Evolutionary conservation across 352 stramenopile genomes (phyloP), one percentile per base, ranked within the genome.

Genomic region (Lagenidium sp.): DNA sequence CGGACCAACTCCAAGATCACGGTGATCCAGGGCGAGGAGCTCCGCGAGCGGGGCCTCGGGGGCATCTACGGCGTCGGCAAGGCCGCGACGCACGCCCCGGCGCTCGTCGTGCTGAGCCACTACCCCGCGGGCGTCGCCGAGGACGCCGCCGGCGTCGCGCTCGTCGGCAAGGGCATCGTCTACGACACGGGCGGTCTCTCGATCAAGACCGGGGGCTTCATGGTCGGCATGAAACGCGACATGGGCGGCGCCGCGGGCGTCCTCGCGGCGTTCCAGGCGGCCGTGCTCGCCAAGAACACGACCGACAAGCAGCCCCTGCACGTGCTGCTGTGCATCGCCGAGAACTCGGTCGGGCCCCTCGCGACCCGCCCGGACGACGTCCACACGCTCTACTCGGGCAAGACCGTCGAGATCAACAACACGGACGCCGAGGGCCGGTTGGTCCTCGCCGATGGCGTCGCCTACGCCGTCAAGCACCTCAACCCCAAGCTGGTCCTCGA

Each of bases 331-430:
- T 97, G 91, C 53, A 58, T 98, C 11, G 93, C 92, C 7, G 92
- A 98, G 65, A 98, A 98, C 69, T 78, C 88, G 23, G 93, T 98
- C 35, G 84, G 79, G 2, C 76, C 90, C 0, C 57, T 78, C 0
- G 74, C 91, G 6, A 91, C 90, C 36, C 79, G 92, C 31, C 90
- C 94, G n/a, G 93, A 98, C 61, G 91, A 98, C 56, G 88, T 98
- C 39, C 75, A 97, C 31, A 81, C 65, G 19, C 71, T 96, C 54
- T 97, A 97, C 64, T 97, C 83, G 42, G 93, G 89, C 41, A 97
- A 97, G 64, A 97, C 88, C 2, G 93, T 98, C 6, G 95, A 98
- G 65, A 86, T 98, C 54, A 98, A 98, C 71, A 98, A 98, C 63
- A 96, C 81, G 30, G 93, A 98, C 60, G 95, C 95, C 6, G 93